A percentile compares a stretch with the other conserved stretches of the same genome.
Evolutionary conservation across 2,329 filamentous ascomycete species (phyloP).

Genomic region (Cercospora sojina): DNA sequence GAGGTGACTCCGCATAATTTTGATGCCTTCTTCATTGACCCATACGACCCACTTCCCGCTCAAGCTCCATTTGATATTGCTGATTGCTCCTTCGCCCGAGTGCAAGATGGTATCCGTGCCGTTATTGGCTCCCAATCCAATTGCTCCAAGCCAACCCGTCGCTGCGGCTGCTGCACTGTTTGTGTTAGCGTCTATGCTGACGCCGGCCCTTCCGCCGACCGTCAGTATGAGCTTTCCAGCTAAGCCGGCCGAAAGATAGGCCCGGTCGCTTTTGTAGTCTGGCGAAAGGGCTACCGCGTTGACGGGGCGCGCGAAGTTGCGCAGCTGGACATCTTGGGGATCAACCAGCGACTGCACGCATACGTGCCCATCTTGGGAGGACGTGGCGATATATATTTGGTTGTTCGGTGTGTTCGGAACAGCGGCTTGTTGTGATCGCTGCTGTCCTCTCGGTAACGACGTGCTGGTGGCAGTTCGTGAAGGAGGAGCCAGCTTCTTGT

Average conservation of each 20-base stretch:
- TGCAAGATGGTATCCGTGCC: conserved; percentile 87
- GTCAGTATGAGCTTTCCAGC: conserved; percentile 87
- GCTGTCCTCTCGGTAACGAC: conserved; percentile 16
- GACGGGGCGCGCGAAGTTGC: conserved; percentile 90
- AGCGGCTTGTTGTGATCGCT: conserved; percentile 48
- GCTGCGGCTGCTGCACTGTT: conserved; percentile 75
- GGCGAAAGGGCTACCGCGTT: conserved; percentile 92
- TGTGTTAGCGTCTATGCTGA: conserved; percentile 80
- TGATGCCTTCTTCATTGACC: conserved; percentile 96
- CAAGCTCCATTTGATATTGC: conserved; percentile 89
- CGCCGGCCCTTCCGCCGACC: conserved; percentile 72
- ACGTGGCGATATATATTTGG: conserved; percentile 87
- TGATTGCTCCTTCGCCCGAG: conserved; percentile 87
- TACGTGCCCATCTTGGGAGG: conserved; percentile 93
- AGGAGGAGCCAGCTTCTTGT: conserved; percentile 15
- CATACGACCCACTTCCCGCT: conserved; percentile 91
- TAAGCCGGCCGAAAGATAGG: conserved; percentile 85
- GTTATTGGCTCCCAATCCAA: conserved; percentile 71
- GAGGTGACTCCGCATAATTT: conserved; percentile 90
- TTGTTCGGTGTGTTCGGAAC: conserved; percentile 79
- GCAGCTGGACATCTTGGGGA: conserved; percentile 81
- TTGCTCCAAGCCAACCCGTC: conserved; percentile 85
- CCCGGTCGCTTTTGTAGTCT: conserved; percentile 84
- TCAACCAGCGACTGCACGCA: conserved; percentile 87
- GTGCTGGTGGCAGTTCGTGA: conserved; percentile 20